phyloP scores from a whole-genome alignment of 108 stramenopile species.

The Cyclotella sp. region DNA sequence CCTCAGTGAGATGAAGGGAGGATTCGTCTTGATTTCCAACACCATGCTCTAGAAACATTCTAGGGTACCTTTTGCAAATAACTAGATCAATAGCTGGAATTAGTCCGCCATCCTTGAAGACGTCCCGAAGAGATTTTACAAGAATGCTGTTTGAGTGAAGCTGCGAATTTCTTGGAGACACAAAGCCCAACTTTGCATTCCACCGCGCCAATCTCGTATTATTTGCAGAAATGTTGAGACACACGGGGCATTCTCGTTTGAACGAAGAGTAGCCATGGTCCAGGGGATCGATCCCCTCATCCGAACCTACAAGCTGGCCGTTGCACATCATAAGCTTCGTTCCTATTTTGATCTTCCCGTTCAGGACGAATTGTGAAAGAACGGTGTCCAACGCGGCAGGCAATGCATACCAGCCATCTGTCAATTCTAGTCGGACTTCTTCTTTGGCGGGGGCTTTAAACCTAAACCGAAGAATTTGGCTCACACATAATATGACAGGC shows the following conservation, averaged over 20 bases:
- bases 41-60: conserved; percentile 65
- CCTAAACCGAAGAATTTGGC: conserved; percentile 53
- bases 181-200: conserved; percentile 84
- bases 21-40: conserved; percentile 14
- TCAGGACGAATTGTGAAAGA: conserved; percentile 48
- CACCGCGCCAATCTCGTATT: conserved; percentile 78
- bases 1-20: conserved; percentile 59
- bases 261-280: conserved; percentile 59
- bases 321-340: conserved; percentile 76
- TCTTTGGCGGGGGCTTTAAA: conserved; percentile 17
- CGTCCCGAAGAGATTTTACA: conserved; percentile 65
- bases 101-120: conserved; percentile 68
- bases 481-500: conserved; percentile 71
- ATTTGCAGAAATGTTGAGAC: conserved; percentile 67
- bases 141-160: conserved; percentile 34
- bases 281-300: conserved; percentile 86
- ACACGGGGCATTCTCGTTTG: conserved; percentile 35
- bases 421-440: conserved; percentile 62
- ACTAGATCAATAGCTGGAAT: conserved; percentile 71
- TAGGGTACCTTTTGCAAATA: conserved; percentile 72
- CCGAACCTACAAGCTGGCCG: conserved; percentile 67
- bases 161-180: conserved; percentile 23
- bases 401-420: conserved; percentile 88
- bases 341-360: conserved; percentile 66
- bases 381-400: conserved; percentile 60